These are phyloP conservation scores for Shiraia bambusicola DNA, from an alignment of 2,329 filamentous ascomycete genomes.

Conservation along the genomic window DNA sequence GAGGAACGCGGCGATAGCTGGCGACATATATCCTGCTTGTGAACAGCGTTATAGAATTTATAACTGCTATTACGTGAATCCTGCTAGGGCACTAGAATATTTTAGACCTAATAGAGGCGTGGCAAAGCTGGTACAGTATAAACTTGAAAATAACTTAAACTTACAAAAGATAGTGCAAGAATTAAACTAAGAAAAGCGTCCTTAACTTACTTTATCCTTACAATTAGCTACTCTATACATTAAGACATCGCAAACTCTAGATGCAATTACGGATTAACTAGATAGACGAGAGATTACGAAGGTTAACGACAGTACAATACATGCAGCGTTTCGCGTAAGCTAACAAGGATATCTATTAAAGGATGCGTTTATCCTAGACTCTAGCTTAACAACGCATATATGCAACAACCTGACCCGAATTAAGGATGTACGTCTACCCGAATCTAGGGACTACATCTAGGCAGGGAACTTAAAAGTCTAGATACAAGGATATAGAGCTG, in stretches of 20 bases:
- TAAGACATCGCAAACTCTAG: conserved; percentile 1
- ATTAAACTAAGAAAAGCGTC: neutral
- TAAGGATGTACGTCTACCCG: neutral
- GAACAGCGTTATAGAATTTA: conserved; percentile 1
- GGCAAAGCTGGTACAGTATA: conserved; percentile 3
- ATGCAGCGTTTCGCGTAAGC: neutral
- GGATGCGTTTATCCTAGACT: neutral
- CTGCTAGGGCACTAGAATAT: conserved; percentile 1
- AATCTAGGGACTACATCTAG: neutral
- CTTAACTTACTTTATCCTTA: neutral
- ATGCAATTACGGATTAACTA: neutral
- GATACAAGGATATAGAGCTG: neutral
- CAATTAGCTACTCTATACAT: neutral
- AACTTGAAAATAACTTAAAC: conserved; percentile 4
- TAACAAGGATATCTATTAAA: neutral
- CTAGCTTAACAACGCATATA: neutral
- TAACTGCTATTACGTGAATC: conserved; percentile 3
- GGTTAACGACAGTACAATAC: neutral
- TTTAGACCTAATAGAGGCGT: conserved; percentile 2
- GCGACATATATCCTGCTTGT: conserved; percentile 2
- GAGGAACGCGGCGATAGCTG: conserved; percentile 1
- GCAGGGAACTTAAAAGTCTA: neutral
- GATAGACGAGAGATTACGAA: neutral
- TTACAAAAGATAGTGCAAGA: conserved; percentile 1
- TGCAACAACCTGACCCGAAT: neutral